Percentiles rank a stretch among this genome's conserved stretches.
Conservation (phyloP, 1,139 yeast species). For the Candida buenavistaensis region DNA sequence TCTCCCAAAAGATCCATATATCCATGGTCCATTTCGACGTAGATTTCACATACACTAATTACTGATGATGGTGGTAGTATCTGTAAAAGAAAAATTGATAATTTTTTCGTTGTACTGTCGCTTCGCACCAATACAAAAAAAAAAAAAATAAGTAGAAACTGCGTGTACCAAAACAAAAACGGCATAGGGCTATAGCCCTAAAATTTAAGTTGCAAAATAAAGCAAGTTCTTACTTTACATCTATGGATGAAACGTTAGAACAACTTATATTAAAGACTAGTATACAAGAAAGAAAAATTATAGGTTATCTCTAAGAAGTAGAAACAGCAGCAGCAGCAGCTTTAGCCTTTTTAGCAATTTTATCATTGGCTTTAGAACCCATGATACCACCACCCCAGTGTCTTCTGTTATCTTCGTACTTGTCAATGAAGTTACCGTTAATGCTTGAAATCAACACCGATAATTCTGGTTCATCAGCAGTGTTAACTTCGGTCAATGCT, state of each 20-base stretch:
- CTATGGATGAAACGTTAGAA: neutral
- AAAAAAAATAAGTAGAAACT: too few relatives aligned
- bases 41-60: slow-evolving; percentile 7
- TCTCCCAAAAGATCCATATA: neutral
- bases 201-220: neutral
- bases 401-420: slow-evolving; percentile 93
- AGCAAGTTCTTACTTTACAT: too few relatives aligned
- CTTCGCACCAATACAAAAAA: slow-evolving; percentile 2
- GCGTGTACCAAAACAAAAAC: neutral
- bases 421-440: slow-evolving; percentile 87
- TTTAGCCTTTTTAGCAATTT: slow-evolving; percentile 51
- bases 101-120: slow-evolving; percentile 1
- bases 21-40: neutral
- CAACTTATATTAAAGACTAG: neutral
- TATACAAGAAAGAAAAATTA: slow-evolving; percentile 1
- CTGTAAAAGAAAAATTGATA: slow-evolving; percentile 1
- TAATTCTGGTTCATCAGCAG: slow-evolving; percentile 93
- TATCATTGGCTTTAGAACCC: slow-evolving; percentile 89
- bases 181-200: slow-evolving; percentile 7
- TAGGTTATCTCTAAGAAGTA: slow-evolving; percentile 56
- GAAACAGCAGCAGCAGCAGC: slow-evolving; percentile 54
- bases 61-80: slow-evolving; percentile 4
- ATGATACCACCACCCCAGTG: slow-evolving; percentile 99
- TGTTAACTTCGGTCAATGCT: slow-evolving; percentile 90
- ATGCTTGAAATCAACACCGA: slow-evolving; percentile 90